Base-by-base conservation (phyloP, 768 basidiomycete species). In the Lactarius indigo region DNA sequence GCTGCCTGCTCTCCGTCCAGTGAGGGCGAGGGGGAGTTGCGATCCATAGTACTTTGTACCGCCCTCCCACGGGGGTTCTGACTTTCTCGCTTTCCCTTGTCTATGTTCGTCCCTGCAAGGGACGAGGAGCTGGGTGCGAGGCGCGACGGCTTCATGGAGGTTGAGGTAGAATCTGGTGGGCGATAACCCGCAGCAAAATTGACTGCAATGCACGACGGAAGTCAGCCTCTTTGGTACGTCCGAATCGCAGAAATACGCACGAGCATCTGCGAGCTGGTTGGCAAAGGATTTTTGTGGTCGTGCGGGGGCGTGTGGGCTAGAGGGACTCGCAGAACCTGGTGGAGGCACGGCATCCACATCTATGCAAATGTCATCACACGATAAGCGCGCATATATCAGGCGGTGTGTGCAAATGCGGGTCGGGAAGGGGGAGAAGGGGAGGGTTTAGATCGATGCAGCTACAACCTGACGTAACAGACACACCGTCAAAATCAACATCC, bases 191-290 rank as follows among this genome's bases (percentile, higher is more conserved):
- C 42, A 26, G 39, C 8, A 23, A 39, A 6, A 39, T 59, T 63
- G 39, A 63, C 61, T 67, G 31, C 26, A 37, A 17, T 20, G 13
- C 2, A 52, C 41, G 8, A 23, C 8, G 9, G 18, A 23, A 31
- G 10, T 30, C 30, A 54, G 57, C 50, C 50, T 5, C 31, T 47
- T 41, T 47, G 5, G 18, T 41, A 35, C 9, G 23, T 20, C 15
- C 30, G 13, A 37, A 59, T 31, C 26, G 13, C 8, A 35, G 10
- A 39, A 15, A 28, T 31, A 59, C 66, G 57, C 26, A 63, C 66
- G 58, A 41, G 66, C 50, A 35, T 63, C 39, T 20, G 62, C 61
- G 3, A 67, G 66, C 31, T 62, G 61, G 39, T 59, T 26, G 1
- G 61, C 52, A 33, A 67, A 55, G 18, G 66, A 44, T 4, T 5